Base-by-base conservation (phyloP, 208 protist species). In the Leishmania tropica region DNA sequence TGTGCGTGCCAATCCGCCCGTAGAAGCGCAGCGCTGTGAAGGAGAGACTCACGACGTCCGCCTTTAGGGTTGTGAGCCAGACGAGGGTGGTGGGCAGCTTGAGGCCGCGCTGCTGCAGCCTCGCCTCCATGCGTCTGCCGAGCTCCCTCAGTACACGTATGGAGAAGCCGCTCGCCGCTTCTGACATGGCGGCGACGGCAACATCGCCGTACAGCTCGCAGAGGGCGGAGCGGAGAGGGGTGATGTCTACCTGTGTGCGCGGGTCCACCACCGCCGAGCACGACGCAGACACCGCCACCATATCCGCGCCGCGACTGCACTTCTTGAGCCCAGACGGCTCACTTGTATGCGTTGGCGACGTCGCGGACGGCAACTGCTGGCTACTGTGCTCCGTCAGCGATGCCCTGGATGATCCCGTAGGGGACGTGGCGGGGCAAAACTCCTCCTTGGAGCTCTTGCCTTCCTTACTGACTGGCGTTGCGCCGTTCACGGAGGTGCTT, bases 181-280 rank as follows among this genome's bases (percentile, higher is more conserved):
- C 92, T 5, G 91, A 83, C 90, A 97, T 94, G 17, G 87, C 87
- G 42, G 92, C 79, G 37, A 94, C 87, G 28, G 93, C 88, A 47
- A 96, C 78, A 70, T 97, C 94, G 64, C 92, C 92, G 81, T 93
- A 97, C 56, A 95, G 79, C 76, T 97, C 94, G 70, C 84, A 89
- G 60, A 96, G 79, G 4, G 91, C 85, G 21, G 84, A 73, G 42
- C 83, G 76, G 53, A 97, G 89, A 17, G 80, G 83, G 54, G 79
- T 76, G 28, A 87, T 45, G 75, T 92, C 80, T 31, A 93, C 81
- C 58, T 91, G 85, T 60, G 83, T 88, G 62, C 85, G 83, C 1
- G 88, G 85, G 76, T 94, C 89, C 31, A 92, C 76, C 42, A 88
- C 75, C 58, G 70, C 74, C 79, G 84, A 81, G 80, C 75, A 83